phyloP scores from a whole-genome alignment of 1,139 yeast species.

The Candida gigantensis region DNA sequence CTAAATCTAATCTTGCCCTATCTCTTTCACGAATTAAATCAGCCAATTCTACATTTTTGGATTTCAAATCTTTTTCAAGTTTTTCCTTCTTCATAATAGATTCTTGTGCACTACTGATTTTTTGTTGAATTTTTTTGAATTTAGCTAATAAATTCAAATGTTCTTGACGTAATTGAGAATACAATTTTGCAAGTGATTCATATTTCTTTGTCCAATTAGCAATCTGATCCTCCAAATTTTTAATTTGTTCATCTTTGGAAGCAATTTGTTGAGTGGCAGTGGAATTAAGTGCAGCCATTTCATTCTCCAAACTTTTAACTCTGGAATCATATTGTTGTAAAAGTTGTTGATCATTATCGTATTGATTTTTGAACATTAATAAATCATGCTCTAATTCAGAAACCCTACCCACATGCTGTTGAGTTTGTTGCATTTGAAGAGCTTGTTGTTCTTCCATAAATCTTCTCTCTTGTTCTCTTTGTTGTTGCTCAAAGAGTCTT shows the following conservation, averaged over 20 bases:
- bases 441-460: slow-evolving; percentile 58
- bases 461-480: slow-evolving; percentile 58
- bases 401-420: slow-evolving; percentile 74
- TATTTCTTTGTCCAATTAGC: slow-evolving; percentile 82
- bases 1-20: slow-evolving; percentile 81
- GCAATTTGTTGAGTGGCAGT: slow-evolving; percentile 75
- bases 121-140: slow-evolving; percentile 82
- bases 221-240: slow-evolving; percentile 72
- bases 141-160: slow-evolving; percentile 79
- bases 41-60: slow-evolving; percentile 85
- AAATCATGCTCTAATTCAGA: slow-evolving; percentile 83
- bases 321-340: slow-evolving; percentile 86
- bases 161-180: slow-evolving; percentile 90
- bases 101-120: slow-evolving; percentile 91
- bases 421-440: slow-evolving; percentile 67
- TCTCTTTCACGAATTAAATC: slow-evolving; percentile 90
- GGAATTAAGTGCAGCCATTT: slow-evolving; percentile 59
- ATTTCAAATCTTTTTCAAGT: slow-evolving; percentile 78
- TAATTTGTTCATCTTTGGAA: slow-evolving; percentile 74
- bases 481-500: slow-evolving; percentile 67
- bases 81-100: slow-evolving; percentile 83
- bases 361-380: slow-evolving; percentile 73
- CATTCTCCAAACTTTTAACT: slow-evolving; percentile 80
- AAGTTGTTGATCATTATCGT: slow-evolving; percentile 82
- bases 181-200: slow-evolving; percentile 85